Percentiles rank a stretch among this genome's conserved stretches.
phyloP scores from a whole-genome alignment of 108 stramenopile species.

The Seminavis robusta region DNA sequence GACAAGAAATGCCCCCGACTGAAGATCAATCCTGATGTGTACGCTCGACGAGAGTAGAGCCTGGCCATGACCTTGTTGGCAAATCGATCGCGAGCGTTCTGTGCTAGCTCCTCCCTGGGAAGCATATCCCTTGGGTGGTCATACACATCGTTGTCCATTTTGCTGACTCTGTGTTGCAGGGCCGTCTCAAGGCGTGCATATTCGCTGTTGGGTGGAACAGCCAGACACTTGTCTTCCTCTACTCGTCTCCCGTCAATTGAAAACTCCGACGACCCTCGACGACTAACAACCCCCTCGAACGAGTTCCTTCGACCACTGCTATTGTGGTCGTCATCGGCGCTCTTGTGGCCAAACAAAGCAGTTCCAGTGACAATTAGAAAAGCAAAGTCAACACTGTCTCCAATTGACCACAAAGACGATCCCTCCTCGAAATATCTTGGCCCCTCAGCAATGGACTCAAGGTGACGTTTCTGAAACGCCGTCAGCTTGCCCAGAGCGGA shows the following conservation, averaged over 20 bases:
- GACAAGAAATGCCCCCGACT: slow-evolving; percentile 63
- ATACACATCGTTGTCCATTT: slow-evolving; percentile 18
- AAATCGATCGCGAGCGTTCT: slow-evolving; percentile 39
- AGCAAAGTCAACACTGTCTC: slow-evolving; percentile 56
- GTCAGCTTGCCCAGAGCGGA: slow-evolving; percentile 55
- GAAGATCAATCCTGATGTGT: slow-evolving; percentile 57
- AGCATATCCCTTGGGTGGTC: slow-evolving; percentile 4
- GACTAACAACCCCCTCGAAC: slow-evolving; percentile 20
- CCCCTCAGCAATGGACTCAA: slow-evolving; percentile 64
- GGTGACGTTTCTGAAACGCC: slow-evolving; percentile 61
- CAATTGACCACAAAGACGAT: slow-evolving; percentile 47
- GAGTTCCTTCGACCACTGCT: slow-evolving; percentile 14
- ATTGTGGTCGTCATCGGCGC: slow-evolving; percentile 14
- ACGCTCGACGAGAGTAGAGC: slow-evolving; percentile 53
- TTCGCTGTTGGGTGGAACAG: slow-evolving; percentile 16
- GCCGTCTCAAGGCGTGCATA: slow-evolving; percentile 22
- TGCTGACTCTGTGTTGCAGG: slow-evolving; percentile 34
- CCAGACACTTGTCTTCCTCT: slow-evolving; percentile 18
- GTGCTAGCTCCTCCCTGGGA: slow-evolving; percentile 1
- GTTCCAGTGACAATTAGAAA: slow-evolving; percentile 65
- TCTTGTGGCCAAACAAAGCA: slow-evolving; percentile 54
- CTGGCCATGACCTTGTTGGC: slow-evolving; percentile 71
- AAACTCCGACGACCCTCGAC: slow-evolving; percentile 56
- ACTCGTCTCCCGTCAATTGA: not conserved
- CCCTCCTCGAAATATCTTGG: slow-evolving; percentile 43